Conservation (phyloP, 2,329 filamentous ascomycete species). For the Botryotinia globosa region DNA sequence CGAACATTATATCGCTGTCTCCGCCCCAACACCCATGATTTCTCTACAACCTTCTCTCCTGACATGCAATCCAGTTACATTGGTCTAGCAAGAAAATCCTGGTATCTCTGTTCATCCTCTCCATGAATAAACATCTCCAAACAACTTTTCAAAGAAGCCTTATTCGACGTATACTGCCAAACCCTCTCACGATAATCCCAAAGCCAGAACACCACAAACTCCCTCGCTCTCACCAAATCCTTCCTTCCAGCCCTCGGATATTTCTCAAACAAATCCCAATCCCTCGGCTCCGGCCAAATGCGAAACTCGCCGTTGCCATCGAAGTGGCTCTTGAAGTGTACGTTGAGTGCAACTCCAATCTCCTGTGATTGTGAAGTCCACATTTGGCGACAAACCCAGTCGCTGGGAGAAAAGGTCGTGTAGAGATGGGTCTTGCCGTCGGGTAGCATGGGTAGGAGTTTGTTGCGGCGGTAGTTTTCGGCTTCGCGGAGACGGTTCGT, state of each 20-base stretch:
- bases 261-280: not conserved
- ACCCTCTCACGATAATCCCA: not conserved
- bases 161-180: not conserved
- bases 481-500: not conserved
- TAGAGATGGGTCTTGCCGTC: not conserved
- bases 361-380: not conserved
- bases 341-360: not conserved
- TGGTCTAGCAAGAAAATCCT: not conserved
- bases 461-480: not conserved
- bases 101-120: not conserved
- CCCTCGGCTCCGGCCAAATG: not conserved
- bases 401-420: not conserved
- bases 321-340: not conserved
- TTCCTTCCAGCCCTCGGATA: not conserved
- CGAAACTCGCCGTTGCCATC: not conserved
- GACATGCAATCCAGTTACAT: not conserved
- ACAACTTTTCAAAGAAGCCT: not conserved
- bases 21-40: too few species aligned
- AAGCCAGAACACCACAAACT: not conserved
- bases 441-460: not conserved
- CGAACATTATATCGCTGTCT: not conserved
- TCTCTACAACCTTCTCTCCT: too few species aligned
- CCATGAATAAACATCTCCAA: not conserved
- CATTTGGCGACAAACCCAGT: not conserved
- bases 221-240: not conserved